phyloP scores from a whole-genome alignment of 1,139 yeast species.

The Pichia sp. region DNA sequence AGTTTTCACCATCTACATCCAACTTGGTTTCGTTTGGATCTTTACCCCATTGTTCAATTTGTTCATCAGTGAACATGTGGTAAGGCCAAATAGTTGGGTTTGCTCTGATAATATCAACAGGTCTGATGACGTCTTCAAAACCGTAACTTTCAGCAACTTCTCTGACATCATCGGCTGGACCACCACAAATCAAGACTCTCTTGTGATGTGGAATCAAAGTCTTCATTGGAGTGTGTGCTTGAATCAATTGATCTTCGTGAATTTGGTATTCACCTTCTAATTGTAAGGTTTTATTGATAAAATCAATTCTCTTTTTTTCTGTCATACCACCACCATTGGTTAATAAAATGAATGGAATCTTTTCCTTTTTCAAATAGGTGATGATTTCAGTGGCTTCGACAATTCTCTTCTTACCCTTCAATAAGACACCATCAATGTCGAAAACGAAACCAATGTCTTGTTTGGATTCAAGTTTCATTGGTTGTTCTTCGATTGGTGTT shows the following conservation, averaged over 20 bases:
- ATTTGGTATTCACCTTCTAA: conserved; percentile 37
- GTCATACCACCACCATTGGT: conserved; percentile 92
- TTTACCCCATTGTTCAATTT: conserved; percentile 39
- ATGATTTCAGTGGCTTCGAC: conserved; percentile 64
- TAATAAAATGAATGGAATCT: conserved; percentile 74
- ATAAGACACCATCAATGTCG: conserved; percentile 82
- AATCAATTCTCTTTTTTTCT: conserved; percentile 54
- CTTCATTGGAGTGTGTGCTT: conserved; percentile 86
- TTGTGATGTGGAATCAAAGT: conserved; percentile 45
- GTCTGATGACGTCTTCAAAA: conserved; percentile 67
- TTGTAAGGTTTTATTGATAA: conserved; percentile 36
- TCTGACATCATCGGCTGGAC: conserved; percentile 61
- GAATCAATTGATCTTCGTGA: conserved; percentile 63
- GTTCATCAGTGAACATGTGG: conserved; percentile 38
- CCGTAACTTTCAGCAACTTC: conserved; percentile 75
- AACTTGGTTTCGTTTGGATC: conserved; percentile 19
- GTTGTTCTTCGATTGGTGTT: conserved; percentile 10
- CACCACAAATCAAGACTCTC: conserved; percentile 78
- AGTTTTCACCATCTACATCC: conserved; percentile 24
- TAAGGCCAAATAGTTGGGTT: conserved; percentile 68
- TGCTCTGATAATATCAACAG: conserved; percentile 59
- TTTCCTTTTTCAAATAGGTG: conserved; percentile 39
- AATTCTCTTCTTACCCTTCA: conserved; percentile 67
- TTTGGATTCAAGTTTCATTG: conserved; percentile 4
- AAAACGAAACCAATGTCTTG: conserved; percentile 23